Percentiles rank a stretch among this genome's conserved stretches.
Conservation (phyloP, 2,329 filamentous ascomycete species). For the Fusarium devonianum region DNA sequence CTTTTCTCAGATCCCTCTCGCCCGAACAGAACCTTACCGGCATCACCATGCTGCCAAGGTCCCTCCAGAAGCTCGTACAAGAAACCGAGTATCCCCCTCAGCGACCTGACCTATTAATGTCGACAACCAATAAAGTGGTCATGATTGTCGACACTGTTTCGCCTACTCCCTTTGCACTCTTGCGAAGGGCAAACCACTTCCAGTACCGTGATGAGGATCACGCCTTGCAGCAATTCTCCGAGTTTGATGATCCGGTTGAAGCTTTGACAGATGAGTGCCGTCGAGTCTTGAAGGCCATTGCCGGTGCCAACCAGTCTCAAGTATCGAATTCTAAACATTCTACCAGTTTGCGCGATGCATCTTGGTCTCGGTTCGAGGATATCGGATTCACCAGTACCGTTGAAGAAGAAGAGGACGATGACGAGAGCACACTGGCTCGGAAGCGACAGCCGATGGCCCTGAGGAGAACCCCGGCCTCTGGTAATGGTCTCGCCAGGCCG, state of each 20-base stretch:
- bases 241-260: slow-evolving; percentile 86
- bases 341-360: slow-evolving; percentile 80
- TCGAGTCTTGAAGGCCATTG: slow-evolving; percentile 87
- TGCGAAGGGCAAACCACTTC: slow-evolving; percentile 92
- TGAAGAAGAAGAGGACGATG: slow-evolving; percentile 74
- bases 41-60: slow-evolving; percentile 87
- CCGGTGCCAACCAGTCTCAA: slow-evolving; percentile 85
- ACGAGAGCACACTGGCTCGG: slow-evolving; percentile 55
- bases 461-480: slow-evolving; percentile 71
- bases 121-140: slow-evolving; percentile 84
- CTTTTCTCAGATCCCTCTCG: slow-evolving; percentile 87
- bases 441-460: slow-evolving; percentile 58
- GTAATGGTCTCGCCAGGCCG: slow-evolving; percentile 76
- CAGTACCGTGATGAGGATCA: slow-evolving; percentile 90
- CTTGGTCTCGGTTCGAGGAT: slow-evolving; percentile 97
- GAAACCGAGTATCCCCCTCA: slow-evolving; percentile 95
- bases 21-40: slow-evolving; percentile 80
- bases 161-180: slow-evolving; percentile 88
- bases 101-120: slow-evolving; percentile 76
- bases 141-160: slow-evolving; percentile 98
- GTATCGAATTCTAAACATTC: slow-evolving; percentile 74
- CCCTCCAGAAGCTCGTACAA: slow-evolving; percentile 86
- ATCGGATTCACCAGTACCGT: slow-evolving; percentile 84
- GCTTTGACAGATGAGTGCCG: slow-evolving; percentile 93
- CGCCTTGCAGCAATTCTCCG: slow-evolving; percentile 84